Conservation (phyloP, 1,284 basidiomycete species). For the Xanthoconium separans region DNA sequence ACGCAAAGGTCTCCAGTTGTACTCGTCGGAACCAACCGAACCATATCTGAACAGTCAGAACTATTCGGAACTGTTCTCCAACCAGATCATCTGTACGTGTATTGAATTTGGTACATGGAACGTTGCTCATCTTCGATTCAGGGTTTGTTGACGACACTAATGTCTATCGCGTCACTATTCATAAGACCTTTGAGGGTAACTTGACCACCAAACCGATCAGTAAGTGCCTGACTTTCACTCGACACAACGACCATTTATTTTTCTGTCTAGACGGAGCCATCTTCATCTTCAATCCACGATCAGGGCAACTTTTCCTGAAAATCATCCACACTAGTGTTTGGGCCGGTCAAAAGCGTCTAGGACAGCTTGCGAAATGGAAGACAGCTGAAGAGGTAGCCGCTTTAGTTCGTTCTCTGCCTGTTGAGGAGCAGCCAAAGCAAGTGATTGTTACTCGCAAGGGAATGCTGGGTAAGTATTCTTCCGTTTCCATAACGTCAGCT, state of each 20-base stretch:
- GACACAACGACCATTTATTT: slow-evolving; percentile 1
- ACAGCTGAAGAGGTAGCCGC: slow-evolving; percentile 99
- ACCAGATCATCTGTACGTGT: slow-evolving; percentile 92
- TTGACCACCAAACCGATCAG: slow-evolving; percentile 99
- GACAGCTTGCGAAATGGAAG: slow-evolving; percentile 99
- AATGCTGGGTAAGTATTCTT: slow-evolving; percentile 76
- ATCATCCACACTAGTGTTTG: slow-evolving; percentile 99
- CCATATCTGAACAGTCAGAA: slow-evolving; percentile 98
- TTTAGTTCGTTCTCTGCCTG: slow-evolving; percentile 92
- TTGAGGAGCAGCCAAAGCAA: slow-evolving; percentile 99
- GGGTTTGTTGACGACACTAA: slow-evolving; percentile 99
- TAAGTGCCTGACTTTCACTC: slow-evolving; percentile 33
- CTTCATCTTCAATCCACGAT: slow-evolving; percentile 99
- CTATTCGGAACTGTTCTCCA: slow-evolving; percentile 97
- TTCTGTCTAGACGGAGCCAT: slow-evolving; percentile 81
- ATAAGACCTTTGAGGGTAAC: slow-evolving; percentile 99
- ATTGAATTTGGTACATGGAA: background rate
- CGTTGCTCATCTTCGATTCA: slow-evolving; percentile 26
- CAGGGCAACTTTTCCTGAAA: slow-evolving; percentile 98
- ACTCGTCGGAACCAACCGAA: slow-evolving; percentile 99
- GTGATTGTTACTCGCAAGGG: slow-evolving; percentile 99
- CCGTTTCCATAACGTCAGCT: background rate
- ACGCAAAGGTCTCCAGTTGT: slow-evolving; percentile 96
- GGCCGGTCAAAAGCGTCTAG: slow-evolving; percentile 99
- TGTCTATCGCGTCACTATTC: slow-evolving; percentile 99